Evolutionary conservation across 2,329 filamentous ascomycete species (phyloP).

Genomic region (Aureobasidium sp.): DNA sequence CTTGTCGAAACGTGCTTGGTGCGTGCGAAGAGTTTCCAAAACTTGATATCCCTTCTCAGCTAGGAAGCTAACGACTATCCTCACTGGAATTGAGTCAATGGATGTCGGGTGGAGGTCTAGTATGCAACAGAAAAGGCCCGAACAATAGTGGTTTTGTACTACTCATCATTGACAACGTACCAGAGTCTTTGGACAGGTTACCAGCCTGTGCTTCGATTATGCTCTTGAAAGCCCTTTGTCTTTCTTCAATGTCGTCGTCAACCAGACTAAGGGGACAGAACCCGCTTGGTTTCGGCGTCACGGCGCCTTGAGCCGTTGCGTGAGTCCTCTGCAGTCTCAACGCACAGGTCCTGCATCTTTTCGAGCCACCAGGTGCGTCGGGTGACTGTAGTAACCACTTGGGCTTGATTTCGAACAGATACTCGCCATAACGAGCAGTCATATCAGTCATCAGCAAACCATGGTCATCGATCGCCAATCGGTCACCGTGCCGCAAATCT

Average conservation of each 20-base stretch:
- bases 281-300: background rate
- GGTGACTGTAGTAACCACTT: conserved; percentile 42
- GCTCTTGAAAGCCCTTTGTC: conserved; percentile 18
- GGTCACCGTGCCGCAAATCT: conserved; percentile 19
- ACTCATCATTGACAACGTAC: background rate
- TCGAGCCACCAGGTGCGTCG: conserved; percentile 31
- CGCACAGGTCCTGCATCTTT: conserved; percentile 39
- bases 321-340: conserved; percentile 29
- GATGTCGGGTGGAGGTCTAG: background rate
- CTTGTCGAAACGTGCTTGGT: conserved; percentile 32
- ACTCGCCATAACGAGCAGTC: conserved; percentile 21
- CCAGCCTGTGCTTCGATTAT: conserved; percentile 16
- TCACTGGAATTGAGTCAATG: background rate
- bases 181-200: background rate
- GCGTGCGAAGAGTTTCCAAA: conserved; percentile 28
- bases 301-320: background rate
- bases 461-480: conserved; percentile 21
- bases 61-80: conserved; percentile 21
- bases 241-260: conserved; percentile 20
- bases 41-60: conserved; percentile 26
- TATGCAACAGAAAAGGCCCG: background rate
- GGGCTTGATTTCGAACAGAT: conserved; percentile 35
- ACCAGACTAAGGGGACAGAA: conserved; percentile 35
- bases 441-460: conserved; percentile 30
- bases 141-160: background rate